Conservation (phyloP, 768 basidiomycete genomes). For the Daedalea quercina region DNA sequence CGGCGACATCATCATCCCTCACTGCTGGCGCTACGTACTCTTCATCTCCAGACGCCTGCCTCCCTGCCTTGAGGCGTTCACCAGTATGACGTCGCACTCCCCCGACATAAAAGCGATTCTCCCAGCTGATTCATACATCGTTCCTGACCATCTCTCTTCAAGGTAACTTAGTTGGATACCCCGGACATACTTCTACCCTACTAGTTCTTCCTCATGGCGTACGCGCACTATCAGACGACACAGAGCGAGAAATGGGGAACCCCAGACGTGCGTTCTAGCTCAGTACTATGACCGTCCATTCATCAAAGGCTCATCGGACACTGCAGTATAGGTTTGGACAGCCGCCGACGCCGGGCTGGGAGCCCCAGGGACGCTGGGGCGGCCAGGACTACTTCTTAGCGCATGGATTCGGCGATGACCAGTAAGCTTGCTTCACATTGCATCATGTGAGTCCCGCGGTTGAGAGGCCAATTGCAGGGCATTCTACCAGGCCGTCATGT, state of each 20-base stretch:
- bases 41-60: no score
- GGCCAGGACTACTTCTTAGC: conserved; percentile 60
- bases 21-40: background rate
- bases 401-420: conserved; percentile 48
- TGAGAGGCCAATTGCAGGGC: conserved; percentile 14
- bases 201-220: background rate
- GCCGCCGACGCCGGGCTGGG: conserved; percentile 27
- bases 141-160: background rate
- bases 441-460: no score
- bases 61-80: background rate
- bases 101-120: background rate
- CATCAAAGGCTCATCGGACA: background rate
- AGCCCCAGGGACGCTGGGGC: conserved; percentile 50
- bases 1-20: background rate
- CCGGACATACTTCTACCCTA: no score
- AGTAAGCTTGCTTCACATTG: conserved; percentile 32
- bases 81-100: background rate
- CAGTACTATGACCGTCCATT: background rate
- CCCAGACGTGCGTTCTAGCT: background rate
- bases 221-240: conserved; percentile 1
- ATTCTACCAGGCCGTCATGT: conserved; percentile 32
- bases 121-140: background rate
- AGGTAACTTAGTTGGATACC: no score
- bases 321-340: conserved; percentile 26
- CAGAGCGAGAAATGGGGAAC: conserved; percentile 1